A percentile compares a stretch with the other conserved stretches of the same genome.
These are phyloP conservation scores for Liquidambar formosana DNA, from an alignment of 164 flowering plant genomes.

Conservation along the genomic window DNA sequence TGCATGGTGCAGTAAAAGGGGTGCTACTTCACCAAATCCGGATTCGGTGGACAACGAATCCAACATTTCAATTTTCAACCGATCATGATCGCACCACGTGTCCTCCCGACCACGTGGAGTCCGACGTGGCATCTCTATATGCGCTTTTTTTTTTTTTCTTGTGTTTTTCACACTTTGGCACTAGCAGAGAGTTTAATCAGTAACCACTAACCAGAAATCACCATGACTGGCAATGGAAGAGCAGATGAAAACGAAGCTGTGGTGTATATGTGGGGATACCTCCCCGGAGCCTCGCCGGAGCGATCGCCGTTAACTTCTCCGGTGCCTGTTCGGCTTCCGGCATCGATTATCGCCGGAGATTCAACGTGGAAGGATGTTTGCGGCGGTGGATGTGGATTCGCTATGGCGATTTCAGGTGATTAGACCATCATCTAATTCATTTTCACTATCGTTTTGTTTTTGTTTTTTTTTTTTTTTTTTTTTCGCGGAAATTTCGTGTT, in stretches of 20 bases:
- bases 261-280: slow-evolving; percentile 92
- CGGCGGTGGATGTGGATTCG: slow-evolving; percentile 98
- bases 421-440: too few relatives aligned
- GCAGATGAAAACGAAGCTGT: slow-evolving; percentile 24
- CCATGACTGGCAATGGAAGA: slow-evolving; percentile 36
- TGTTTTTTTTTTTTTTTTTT: not conserved
- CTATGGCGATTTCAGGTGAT: slow-evolving; percentile 88
- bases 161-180: too few relatives aligned
- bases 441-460: not conserved
- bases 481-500: not conserved
- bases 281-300: slow-evolving; percentile 88
- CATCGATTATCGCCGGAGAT: slow-evolving; percentile 13
- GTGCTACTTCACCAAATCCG: too few relatives aligned
- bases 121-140: slow-evolving; percentile 67
- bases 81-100: slow-evolving; percentile 55
- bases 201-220: too few relatives aligned
- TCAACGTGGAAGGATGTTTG: slow-evolving; percentile 88
- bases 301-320: slow-evolving; percentile 79
- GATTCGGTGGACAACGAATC: too few relatives aligned
- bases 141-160: too few relatives aligned
- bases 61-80: too few relatives aligned
- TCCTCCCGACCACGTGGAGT: slow-evolving; percentile 33
- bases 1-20: too few relatives aligned
- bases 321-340: slow-evolving; percentile 46
- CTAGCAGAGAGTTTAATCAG: too few relatives aligned